These are phyloP conservation scores for Calonectria naviculata DNA, from an alignment of 2,329 filamentous ascomycete species.

Conservation along the genomic window DNA sequence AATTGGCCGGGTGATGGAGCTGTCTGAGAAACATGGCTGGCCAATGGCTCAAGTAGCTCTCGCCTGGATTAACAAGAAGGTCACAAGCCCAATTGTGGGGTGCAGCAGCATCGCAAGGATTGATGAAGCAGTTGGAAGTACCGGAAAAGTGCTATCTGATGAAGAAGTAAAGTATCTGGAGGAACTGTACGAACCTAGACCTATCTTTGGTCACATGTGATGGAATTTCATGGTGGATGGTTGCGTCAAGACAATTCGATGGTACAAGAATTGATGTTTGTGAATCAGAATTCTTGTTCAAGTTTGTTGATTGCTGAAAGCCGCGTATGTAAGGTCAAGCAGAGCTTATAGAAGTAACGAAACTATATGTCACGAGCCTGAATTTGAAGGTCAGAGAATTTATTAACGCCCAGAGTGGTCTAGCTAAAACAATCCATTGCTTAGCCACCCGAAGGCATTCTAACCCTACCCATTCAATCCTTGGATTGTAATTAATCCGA, in stretches of 20 bases:
- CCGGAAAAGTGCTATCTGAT: background rate
- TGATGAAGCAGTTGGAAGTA: slow-evolving; percentile 55
- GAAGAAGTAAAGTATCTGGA: background rate
- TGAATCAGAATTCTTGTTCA: no score
- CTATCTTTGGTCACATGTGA: background rate
- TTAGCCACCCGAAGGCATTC: no score
- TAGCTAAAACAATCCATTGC: no score
- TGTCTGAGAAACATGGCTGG: slow-evolving; percentile 66
- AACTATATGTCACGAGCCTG: no score
- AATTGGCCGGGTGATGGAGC: slow-evolving; percentile 55
- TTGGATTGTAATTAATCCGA: background rate
- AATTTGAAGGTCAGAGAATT: no score
- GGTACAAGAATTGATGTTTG: no score
- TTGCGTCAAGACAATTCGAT: no score
- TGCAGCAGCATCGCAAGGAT: slow-evolving; percentile 67
- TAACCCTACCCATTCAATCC: no score
- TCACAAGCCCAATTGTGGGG: slow-evolving; percentile 70
- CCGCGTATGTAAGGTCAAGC: no score
- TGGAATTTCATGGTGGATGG: background rate
- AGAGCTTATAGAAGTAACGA: no score
- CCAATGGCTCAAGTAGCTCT: slow-evolving; percentile 73
- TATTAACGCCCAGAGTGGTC: no score
- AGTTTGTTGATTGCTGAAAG: no score
- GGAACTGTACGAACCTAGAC: background rate
- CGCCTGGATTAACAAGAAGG: slow-evolving; percentile 69